Conservation (phyloP, 306 rosid species). For the Inga oerstediana region DNA sequence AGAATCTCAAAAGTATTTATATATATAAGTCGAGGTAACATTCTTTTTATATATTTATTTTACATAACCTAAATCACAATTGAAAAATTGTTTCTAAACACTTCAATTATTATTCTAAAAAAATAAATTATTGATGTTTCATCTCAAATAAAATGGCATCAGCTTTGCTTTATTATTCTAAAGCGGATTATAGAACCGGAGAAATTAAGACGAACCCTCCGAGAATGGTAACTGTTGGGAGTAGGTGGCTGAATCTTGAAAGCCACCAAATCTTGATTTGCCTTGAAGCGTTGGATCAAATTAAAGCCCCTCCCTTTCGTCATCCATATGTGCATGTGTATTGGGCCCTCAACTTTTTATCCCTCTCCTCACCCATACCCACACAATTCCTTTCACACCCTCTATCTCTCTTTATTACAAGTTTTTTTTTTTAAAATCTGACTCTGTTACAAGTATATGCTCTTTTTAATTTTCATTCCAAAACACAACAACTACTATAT, state of each 20-base stretch:
- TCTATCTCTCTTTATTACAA: background rate
- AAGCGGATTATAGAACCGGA: too few relatives aligned
- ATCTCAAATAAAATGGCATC: background rate
- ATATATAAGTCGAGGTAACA: too few relatives aligned
- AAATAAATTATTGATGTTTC: too few relatives aligned
- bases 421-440: too few relatives aligned
- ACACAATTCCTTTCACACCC: background rate
- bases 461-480: background rate
- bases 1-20: too few relatives aligned
- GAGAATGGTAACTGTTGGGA: background rate
- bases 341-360: background rate
- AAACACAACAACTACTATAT: background rate
- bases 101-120: too few relatives aligned
- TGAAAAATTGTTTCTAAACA: too few relatives aligned
- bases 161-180: background rate
- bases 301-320: background rate
- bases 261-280: background rate
- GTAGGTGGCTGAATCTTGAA: background rate
- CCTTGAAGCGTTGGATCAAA: background rate
- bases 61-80: too few relatives aligned
- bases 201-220: background rate
- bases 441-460: background rate
- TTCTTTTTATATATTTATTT: too few relatives aligned
- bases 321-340: too few relatives aligned
- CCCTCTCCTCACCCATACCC: background rate